These are phyloP conservation scores for Aspergillus terreus DNA, from an alignment of 2,329 filamentous ascomycete species.

Conservation along the genomic window DNA sequence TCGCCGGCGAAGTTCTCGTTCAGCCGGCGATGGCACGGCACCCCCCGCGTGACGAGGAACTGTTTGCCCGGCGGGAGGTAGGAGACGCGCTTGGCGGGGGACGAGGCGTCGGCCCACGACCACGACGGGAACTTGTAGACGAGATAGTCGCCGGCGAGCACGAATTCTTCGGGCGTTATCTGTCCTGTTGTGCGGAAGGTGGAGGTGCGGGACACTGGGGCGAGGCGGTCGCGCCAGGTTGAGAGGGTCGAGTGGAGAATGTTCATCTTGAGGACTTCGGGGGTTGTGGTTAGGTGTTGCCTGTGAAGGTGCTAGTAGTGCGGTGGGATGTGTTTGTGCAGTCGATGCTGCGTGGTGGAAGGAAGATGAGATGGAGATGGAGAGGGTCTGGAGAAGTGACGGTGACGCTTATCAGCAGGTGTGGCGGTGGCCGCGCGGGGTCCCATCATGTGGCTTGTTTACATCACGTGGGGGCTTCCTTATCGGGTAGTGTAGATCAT, in stretches of 20 bases:
- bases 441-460: conserved; percentile 2
- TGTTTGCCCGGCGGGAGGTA: conserved; percentile 89
- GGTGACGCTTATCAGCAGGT: conserved; percentile 1
- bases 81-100: conserved; percentile 69
- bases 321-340: not conserved
- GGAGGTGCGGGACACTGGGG: conserved; percentile 82
- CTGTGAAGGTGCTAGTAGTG: not conserved
- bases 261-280: conserved; percentile 59
- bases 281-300: not conserved
- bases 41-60: conserved; percentile 89
- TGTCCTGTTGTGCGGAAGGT: conserved; percentile 92
- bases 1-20: conserved; percentile 91
- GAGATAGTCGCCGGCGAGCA: conserved; percentile 92
- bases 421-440: conserved; percentile 2
- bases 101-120: conserved; percentile 90
- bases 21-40: conserved; percentile 86
- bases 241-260: conserved; percentile 90
- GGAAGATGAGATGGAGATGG: not conserved
- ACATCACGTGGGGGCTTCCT: not conserved
- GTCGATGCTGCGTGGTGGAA: not conserved
- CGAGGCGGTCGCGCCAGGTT: conserved; percentile 85
- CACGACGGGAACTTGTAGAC: conserved; percentile 99
- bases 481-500: too few species aligned
- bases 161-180: conserved; percentile 95
- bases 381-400: not conserved